These are phyloP conservation scores for Claviceps maximensis DNA, from an alignment of 2,329 filamentous ascomycete species.

Conservation along the genomic window DNA sequence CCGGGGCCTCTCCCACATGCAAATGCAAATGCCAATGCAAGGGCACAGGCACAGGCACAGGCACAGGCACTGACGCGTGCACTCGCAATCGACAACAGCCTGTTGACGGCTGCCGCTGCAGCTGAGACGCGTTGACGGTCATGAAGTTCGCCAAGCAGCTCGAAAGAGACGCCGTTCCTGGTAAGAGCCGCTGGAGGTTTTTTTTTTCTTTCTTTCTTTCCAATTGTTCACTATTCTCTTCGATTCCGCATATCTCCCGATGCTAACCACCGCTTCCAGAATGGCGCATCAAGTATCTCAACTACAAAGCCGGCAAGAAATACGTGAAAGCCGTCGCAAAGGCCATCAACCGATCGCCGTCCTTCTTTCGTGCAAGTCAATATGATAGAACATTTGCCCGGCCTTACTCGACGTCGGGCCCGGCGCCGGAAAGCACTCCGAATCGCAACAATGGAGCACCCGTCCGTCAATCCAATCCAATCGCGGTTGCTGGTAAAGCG, in stretches of 20 bases:
- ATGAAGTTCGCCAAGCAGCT: slow-evolving; percentile 12
- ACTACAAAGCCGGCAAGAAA: slow-evolving; percentile 95
- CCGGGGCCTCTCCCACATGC: not conserved
- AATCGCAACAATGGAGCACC: not conserved
- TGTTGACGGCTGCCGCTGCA: slow-evolving; percentile 3
- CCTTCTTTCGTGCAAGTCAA: slow-evolving; percentile 16
- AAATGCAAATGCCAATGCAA: not conserved
- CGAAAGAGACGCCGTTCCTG: slow-evolving; percentile 52
- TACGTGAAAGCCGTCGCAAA: slow-evolving; percentile 71
- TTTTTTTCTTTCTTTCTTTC: not conserved
- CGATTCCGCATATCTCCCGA: not conserved
- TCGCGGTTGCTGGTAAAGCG: not conserved
- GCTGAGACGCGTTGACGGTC: slow-evolving; percentile 6
- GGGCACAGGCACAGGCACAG: not conserved
- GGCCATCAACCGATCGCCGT: slow-evolving; percentile 39
- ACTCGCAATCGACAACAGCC: slow-evolving; percentile 1
- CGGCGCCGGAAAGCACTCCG: not conserved
- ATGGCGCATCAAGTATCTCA: slow-evolving; percentile 87
- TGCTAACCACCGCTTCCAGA: slow-evolving; percentile 31
- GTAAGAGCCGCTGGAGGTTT: slow-evolving; percentile 19
- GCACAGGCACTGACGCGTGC: not conserved
- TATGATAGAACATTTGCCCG: slow-evolving; percentile 1
- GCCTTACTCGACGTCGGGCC: not conserved
- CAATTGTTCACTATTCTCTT: not conserved
- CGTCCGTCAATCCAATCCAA: slow-evolving; percentile 1